These are phyloP conservation scores for Astrothelium macrocarpum DNA, from an alignment of 495 filamentous ascomycete species.

Conservation along the genomic window DNA sequence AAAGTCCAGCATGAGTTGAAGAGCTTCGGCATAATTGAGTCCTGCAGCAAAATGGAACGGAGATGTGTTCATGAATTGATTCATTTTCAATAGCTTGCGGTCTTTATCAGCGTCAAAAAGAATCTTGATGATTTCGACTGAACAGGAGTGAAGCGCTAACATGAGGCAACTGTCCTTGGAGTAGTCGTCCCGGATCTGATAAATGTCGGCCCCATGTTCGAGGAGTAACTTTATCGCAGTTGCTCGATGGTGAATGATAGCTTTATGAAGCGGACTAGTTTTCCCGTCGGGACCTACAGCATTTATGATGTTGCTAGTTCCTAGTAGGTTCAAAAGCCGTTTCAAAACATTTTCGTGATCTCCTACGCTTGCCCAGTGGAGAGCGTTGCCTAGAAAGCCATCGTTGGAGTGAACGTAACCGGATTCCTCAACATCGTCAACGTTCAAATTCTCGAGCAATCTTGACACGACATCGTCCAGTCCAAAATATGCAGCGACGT, in stretches of 20 bases:
- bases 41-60: background rate
- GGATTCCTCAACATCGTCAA: background rate
- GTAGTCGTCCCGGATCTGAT: background rate
- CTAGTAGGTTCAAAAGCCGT: background rate
- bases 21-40: background rate
- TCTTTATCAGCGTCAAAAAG: background rate
- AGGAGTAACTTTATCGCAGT: background rate
- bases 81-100: background rate
- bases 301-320: background rate
- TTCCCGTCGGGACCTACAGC: background rate
- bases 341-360: background rate
- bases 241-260: background rate
- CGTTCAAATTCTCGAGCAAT: background rate
- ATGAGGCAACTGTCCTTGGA: background rate
- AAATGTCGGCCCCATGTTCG: background rate
- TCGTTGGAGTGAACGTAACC: background rate
- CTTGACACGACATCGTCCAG: background rate
- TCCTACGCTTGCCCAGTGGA: conserved; percentile 4
- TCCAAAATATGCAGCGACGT: background rate
- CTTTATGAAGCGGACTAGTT: background rate
- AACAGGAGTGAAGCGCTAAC: background rate
- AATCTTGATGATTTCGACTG: background rate
- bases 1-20: background rate
- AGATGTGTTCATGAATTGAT: conserved; percentile 5
- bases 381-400: background rate